These are phyloP conservation scores for Hippophae gyantsensis DNA, from an alignment of 306 rosid genomes.

Conservation along the genomic window DNA sequence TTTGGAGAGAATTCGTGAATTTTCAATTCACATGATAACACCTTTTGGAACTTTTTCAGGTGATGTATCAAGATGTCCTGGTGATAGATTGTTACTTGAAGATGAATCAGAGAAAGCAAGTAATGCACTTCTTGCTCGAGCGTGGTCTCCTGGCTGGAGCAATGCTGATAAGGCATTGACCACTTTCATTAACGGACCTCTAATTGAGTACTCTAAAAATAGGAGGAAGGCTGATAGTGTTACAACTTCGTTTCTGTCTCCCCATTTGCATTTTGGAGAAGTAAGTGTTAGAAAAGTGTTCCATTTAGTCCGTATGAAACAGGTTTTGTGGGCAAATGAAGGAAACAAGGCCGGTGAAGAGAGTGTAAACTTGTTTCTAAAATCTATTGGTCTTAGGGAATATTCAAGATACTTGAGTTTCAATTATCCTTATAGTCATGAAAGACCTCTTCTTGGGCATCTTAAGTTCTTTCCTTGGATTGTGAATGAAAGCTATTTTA, in stretches of 20 bases:
- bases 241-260: slow-evolving; percentile 91
- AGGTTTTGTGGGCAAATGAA: slow-evolving; percentile 88
- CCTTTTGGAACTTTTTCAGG: slow-evolving; percentile 29
- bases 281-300: slow-evolving; percentile 88
- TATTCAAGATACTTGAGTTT: slow-evolving; percentile 88
- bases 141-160: slow-evolving; percentile 99
- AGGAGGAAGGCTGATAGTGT: slow-evolving; percentile 91
- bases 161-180: slow-evolving; percentile 80
- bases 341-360: slow-evolving; percentile 83
- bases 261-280: slow-evolving; percentile 96
- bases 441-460: slow-evolving; percentile 87
- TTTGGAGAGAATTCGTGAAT: too few species aligned
- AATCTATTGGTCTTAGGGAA: slow-evolving; percentile 85
- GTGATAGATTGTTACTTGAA: slow-evolving; percentile 61
- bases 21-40: background rate
- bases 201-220: slow-evolving; percentile 67
- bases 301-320: slow-evolving; percentile 90
- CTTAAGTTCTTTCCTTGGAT: slow-evolving; percentile 83
- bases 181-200: slow-evolving; percentile 76
- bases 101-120: slow-evolving; percentile 93
- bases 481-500: slow-evolving; percentile 57
- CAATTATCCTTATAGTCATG: slow-evolving; percentile 73
- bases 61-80: slow-evolving; percentile 55
- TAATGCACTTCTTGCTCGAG: slow-evolving; percentile 94
- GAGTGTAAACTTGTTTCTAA: slow-evolving; percentile 79